These are phyloP conservation scores for Saccharomycopsis microspora DNA, from an alignment of 805 yeast genomes.

Conservation along the genomic window DNA sequence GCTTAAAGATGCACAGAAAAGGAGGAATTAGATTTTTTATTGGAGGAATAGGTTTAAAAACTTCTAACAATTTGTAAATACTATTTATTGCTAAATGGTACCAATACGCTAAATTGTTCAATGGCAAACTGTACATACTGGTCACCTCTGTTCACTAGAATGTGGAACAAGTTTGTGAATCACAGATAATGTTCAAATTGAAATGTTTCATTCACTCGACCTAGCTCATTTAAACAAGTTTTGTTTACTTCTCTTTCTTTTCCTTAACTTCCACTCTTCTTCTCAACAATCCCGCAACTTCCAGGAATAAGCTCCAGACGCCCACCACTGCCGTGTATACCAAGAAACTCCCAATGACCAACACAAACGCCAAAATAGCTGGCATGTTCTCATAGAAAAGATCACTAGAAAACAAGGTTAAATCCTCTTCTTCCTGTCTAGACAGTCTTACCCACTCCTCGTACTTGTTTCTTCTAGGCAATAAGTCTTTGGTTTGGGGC, in stretches of 20 bases:
- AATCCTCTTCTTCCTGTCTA: constrained; percentile 25
- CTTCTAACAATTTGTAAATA: no score
- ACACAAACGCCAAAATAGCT: constrained; percentile 29
- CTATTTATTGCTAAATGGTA: no score
- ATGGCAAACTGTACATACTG: no score
- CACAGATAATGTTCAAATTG: no score
- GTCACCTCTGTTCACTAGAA: no score
- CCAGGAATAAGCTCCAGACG: background rate
- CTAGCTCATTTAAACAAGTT: no score
- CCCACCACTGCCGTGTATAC: constrained; percentile 2
- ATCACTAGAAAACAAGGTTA: constrained; percentile 30
- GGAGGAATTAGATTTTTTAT: no score
- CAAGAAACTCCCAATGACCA: background rate
- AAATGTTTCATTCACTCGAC: no score
- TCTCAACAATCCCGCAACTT: background rate
- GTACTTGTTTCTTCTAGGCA: constrained; percentile 21
- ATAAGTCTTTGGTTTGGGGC: constrained; percentile 33
- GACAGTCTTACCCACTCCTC: constrained; percentile 45
- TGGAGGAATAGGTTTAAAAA: no score
- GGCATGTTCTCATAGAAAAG: constrained; percentile 40
- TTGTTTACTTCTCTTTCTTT: constrained; percentile 2
- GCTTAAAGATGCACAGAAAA: no score
- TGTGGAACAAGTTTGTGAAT: no score
- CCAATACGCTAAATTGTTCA: no score
- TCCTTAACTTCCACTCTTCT: background rate